Conservation (phyloP, 129 eudicot species). For the Apium graveolens region DNA sequence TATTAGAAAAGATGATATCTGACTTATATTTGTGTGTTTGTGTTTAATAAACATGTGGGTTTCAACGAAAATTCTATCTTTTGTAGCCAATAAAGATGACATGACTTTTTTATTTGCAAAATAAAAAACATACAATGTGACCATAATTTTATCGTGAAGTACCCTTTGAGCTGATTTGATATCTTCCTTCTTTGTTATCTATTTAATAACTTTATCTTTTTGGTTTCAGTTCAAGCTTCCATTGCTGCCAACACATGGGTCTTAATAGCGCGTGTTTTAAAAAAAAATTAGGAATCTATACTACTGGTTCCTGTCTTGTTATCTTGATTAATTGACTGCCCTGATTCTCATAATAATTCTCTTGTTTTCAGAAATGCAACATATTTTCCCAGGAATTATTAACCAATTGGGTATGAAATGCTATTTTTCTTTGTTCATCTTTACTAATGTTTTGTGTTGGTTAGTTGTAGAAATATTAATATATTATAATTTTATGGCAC, state of each 20-base stretch:
- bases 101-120: too few relatives aligned
- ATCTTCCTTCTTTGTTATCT: too few relatives aligned
- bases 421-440: background rate
- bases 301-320: background rate
- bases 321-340: background rate
- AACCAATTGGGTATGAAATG: conserved; percentile 64
- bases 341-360: background rate
- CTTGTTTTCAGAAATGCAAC: conserved; percentile 50
- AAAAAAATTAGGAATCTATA: background rate
- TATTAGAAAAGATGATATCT: too few relatives aligned
- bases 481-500: background rate
- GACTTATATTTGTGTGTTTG: too few relatives aligned
- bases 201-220: background rate
- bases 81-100: too few relatives aligned
- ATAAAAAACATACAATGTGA: too few relatives aligned
- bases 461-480: background rate
- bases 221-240: conserved; percentile 80
- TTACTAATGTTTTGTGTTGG: background rate
- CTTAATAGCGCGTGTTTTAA: background rate
- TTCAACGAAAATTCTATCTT: too few relatives aligned
- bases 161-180: background rate
- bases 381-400: conserved; percentile 57
- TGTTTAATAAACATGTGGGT: too few relatives aligned
- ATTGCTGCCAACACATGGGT: conserved; percentile 92
- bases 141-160: too few relatives aligned